Base-by-base conservation (phyloP, 257 asterid species). In the Solanum piurae region DNA sequence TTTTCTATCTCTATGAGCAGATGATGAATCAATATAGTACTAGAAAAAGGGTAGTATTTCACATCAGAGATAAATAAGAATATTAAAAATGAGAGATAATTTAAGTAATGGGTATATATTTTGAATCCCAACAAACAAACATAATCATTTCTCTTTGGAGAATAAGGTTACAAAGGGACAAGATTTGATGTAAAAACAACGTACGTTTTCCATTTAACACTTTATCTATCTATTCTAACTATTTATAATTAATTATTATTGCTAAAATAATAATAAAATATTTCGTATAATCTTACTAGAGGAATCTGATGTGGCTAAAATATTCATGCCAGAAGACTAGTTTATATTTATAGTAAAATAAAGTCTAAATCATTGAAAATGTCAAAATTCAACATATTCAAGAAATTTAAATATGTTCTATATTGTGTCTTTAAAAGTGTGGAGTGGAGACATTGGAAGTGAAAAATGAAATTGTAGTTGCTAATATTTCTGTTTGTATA, bases 81-180 rank as follows among this genome's bases (percentile, higher is more conserved):
- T 46, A 80, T 29, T 29, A 80, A 46, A 73, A 9, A 80, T 80
- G 27, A 79, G 38, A 25, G 44, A 29, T 33, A 76, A 23, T 18
- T 27, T 80, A 29, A 80, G 66, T 46, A 25, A 80, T 80, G 42
- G 40, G 42, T 31, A 46, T 31, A 46, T 46, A 16, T 29, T 80
- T 49, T 80, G 85, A 80, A 80, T 80, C 29, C 85, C 42, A 46
- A 80, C 85, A 46, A 80, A 80, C 85, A 80, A 80, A 80, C 85
- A 80, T 49, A 80, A 80, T 80, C 68, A 80, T 79, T 79, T 46
- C 85, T 27, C 68, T 46, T 44, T 80, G 42, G 85, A 80, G 68
- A 80, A 80, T 80, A 80, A 80, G 69, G 85, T 46, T 80, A 80
- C 68, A 46, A 46, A 68, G 20, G 42, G 85, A 80, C 68, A 80